Percentiles rank a stretch among this genome's conserved stretches.
Conservation (phyloP, 2,329 filamentous ascomycete species). For the Colletotrichum costaricense region DNA sequence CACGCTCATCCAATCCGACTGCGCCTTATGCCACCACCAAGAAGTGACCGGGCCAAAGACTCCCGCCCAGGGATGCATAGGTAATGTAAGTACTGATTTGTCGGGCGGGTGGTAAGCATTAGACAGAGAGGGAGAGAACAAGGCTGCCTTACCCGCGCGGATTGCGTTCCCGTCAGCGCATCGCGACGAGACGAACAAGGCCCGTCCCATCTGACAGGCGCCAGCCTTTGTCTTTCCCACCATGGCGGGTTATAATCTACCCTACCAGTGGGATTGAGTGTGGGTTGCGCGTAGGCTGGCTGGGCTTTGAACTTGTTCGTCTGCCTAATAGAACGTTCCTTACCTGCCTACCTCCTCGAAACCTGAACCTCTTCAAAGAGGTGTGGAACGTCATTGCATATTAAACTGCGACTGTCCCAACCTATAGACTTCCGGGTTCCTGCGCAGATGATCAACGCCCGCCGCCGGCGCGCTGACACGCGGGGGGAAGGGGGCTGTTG, state of each 20-base stretch:
- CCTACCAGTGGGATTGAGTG: not conserved
- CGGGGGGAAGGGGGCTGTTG: not conserved
- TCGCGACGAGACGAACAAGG: constrained; percentile 31
- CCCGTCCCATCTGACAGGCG: constrained; percentile 34
- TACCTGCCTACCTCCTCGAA: not conserved
- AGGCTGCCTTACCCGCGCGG: not conserved
- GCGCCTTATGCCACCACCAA: not conserved
- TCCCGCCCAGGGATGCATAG: no score
- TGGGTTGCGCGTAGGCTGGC: not conserved
- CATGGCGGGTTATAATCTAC: not conserved
- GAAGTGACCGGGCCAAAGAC: not conserved
- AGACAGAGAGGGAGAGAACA: not conserved
- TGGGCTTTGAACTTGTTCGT: not conserved
- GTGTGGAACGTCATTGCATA: constrained; percentile 25
- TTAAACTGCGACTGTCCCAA: constrained; percentile 2
- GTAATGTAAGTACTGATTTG: no score
- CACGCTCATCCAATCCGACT: not conserved
- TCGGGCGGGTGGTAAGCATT: not conserved
- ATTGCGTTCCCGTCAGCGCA: constrained; percentile 25
- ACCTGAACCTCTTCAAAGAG: not conserved
- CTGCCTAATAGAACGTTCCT: not conserved
- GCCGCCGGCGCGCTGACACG: constrained; percentile 10
- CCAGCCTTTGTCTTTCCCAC: constrained; percentile 8
- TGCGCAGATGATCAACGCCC: constrained; percentile 44
- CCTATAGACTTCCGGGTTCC: constrained; percentile 41